phyloP scores from a whole-genome alignment of 2,329 filamentous ascomycete genomes.

The Fusarium sarcochroum region DNA sequence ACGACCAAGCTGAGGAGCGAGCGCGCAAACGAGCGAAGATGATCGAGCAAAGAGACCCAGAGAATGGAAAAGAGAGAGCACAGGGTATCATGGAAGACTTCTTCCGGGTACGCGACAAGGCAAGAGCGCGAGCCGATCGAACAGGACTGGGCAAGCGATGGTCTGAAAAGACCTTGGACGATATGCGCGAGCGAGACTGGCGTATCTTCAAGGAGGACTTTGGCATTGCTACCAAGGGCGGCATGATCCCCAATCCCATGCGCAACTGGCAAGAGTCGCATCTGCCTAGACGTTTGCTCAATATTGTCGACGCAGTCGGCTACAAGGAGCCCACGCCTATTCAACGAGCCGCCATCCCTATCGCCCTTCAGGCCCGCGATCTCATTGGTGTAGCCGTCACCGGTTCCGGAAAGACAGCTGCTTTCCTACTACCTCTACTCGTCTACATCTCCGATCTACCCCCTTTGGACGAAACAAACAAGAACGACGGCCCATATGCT shows the following conservation, averaged over 20 bases:
- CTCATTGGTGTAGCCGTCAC: slow-evolving; percentile 99
- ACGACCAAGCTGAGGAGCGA: slow-evolving; percentile 69
- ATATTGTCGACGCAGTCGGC: slow-evolving; percentile 86
- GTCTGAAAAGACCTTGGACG: slow-evolving; percentile 91
- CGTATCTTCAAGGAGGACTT: slow-evolving; percentile 99
- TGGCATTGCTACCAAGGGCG: slow-evolving; percentile 95
- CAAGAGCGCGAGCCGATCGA: slow-evolving; percentile 79
- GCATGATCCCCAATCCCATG: slow-evolving; percentile 94
- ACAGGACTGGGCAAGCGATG: slow-evolving; percentile 92
- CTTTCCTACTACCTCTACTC: slow-evolving; percentile 91
- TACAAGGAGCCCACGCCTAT: slow-evolving; percentile 94
- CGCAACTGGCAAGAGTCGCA: slow-evolving; percentile 90
- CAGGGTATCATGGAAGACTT: slow-evolving; percentile 85
- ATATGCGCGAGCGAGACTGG: slow-evolving; percentile 99
- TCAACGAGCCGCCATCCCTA: slow-evolving; percentile 94
- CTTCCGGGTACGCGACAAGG: slow-evolving; percentile 73
- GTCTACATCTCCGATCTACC: slow-evolving; percentile 95
- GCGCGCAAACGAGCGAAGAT: slow-evolving; percentile 74
- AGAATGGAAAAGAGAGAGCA: slow-evolving; percentile 82
- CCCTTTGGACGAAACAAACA: slow-evolving; percentile 84
- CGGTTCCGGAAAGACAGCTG: slow-evolving; percentile 97
- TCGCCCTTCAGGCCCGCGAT: slow-evolving; percentile 91
- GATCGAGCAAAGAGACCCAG: slow-evolving; percentile 80
- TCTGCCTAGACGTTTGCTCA: slow-evolving; percentile 81
- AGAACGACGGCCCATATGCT: slow-evolving; percentile 96